These are phyloP conservation scores for Blastobotrys raffinosifermentans DNA, from an alignment of 1,139 yeast genomes.

Conservation along the genomic window DNA sequence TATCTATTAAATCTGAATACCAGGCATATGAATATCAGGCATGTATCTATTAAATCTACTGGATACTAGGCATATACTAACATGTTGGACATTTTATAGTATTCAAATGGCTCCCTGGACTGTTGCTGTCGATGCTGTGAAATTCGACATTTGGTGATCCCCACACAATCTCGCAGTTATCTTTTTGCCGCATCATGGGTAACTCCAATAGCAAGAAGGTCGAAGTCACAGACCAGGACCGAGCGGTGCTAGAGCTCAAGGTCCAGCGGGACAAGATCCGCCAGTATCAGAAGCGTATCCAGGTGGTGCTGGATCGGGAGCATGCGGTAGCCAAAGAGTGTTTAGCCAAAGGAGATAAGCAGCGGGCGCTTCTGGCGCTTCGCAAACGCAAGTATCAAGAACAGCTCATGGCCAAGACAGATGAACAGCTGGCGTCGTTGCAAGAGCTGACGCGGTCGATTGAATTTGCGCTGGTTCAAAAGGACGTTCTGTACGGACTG, in stretches of 20 bases:
- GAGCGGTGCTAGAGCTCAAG: conserved; percentile 78
- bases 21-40: too few species aligned
- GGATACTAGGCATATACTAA: too few species aligned
- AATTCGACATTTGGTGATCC: too few species aligned
- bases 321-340: conserved; percentile 53
- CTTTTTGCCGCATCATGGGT: conserved; percentile 1
- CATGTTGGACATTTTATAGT: too few species aligned
- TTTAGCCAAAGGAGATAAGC: conserved; percentile 46
- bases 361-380: conserved; percentile 63
- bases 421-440: conserved; percentile 68
- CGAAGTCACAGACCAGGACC: conserved; percentile 75
- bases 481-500: conserved; percentile 74
- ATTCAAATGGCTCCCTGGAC: too few species aligned
- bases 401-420: conserved; percentile 59
- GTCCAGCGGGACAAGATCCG: conserved; percentile 79
- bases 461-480: conserved; percentile 84
- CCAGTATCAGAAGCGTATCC: conserved; percentile 63
- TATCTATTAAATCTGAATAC: neutral
- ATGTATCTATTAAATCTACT: too few species aligned
- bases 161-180: too few species aligned
- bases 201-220: conserved; percentile 38
- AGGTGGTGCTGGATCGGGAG: conserved; percentile 52
- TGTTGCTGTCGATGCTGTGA: too few species aligned
- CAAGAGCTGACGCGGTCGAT: conserved; percentile 51
- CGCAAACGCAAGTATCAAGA: conserved; percentile 80